Evolutionary conservation across 2,329 filamentous ascomycete genomes (phyloP), one percentile per base, ranked within the genome.

Genomic region (Eurotiales sp.): DNA sequence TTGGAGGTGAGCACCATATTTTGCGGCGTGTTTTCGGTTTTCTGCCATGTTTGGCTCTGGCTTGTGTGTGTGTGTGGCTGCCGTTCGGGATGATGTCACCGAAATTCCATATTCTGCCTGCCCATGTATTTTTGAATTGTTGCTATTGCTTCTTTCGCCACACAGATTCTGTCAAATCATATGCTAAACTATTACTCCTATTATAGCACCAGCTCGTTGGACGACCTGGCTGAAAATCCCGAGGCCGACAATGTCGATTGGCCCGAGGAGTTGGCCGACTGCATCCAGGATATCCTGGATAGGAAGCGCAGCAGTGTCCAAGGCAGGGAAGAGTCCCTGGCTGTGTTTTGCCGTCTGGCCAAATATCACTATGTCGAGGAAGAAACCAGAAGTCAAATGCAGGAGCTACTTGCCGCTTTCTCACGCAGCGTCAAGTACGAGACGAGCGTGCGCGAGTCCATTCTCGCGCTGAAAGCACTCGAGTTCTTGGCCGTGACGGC

Each of bases 301-400:
- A 84, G 88, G 61, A 95, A 95, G 76, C 83, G 86, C 58, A 89
- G 85, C 68, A 90, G 84, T 58, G 81, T 79, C 21, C 81, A 87
- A 56, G 82, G 83, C 19, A 82, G 90, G 47, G 86, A 90, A 61
- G 76, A 81, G 36, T 79, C 78, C 25, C 72, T 90, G 44, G 73
- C 73, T 40, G 76, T 75, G 1, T 89, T 85, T 65, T 77, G 79
- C 36, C 79, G 84, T 46, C 76, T 88, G 17, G 68, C 91, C 46
- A 87, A 85, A 55, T 78, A 81, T 41, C 83, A 87, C 60, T 89
- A 81, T 64, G 81, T 84, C 48, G 76, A 82, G 56, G 78, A 83
- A 47, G 74, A 85, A 58, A 75, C 90, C 15, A 78, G 82, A 54
- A 65, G 68, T 10, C 79, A 78, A 39, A 72, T 86, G 8, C 70